Percentiles rank a stretch among this genome's conserved stretches.
These are phyloP conservation scores for Phellopilus nigrolimitatus DNA, from an alignment of 1,284 basidiomycete species.

Conservation along the genomic window DNA sequence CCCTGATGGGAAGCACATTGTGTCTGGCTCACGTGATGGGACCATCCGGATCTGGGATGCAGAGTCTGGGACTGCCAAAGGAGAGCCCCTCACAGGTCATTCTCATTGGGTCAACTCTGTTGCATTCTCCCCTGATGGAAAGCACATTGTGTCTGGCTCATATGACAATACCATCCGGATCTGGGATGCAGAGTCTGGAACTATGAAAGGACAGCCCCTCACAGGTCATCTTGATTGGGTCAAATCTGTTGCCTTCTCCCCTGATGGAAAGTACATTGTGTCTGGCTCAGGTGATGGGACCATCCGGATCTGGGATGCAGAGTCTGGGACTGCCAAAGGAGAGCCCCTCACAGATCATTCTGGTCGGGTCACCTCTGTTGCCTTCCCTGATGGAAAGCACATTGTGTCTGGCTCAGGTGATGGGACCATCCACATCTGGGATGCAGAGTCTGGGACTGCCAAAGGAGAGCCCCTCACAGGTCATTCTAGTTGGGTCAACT, in stretches of 20 bases:
- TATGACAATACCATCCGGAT: not conserved
- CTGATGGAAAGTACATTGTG: not conserved
- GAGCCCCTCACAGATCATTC: too few species aligned
- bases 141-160: too few species aligned
- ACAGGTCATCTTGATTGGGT: not conserved
- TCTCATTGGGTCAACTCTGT: too few species aligned
- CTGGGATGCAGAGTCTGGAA: constrained; percentile 4
- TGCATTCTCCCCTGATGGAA: too few species aligned
- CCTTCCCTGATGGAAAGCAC: not conserved
- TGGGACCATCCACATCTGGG: constrained; percentile 1
- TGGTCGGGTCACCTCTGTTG: not conserved
- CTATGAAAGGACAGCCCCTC: not conserved
- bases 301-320: constrained; percentile 2
- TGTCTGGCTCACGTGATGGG: too few species aligned
- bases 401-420: constrained; percentile 1
- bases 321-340: not conserved
- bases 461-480: too few species aligned
- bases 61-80: too few species aligned
- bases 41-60: too few species aligned
- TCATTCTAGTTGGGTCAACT: not conserved
- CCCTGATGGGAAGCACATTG: too few species aligned
- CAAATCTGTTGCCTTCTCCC: not conserved
- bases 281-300: not conserved
- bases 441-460: not conserved
- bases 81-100: too few species aligned